Evolutionary conservation across 257 asterid genomes (phyloP).

Genomic region (Solanum virginianum): DNA sequence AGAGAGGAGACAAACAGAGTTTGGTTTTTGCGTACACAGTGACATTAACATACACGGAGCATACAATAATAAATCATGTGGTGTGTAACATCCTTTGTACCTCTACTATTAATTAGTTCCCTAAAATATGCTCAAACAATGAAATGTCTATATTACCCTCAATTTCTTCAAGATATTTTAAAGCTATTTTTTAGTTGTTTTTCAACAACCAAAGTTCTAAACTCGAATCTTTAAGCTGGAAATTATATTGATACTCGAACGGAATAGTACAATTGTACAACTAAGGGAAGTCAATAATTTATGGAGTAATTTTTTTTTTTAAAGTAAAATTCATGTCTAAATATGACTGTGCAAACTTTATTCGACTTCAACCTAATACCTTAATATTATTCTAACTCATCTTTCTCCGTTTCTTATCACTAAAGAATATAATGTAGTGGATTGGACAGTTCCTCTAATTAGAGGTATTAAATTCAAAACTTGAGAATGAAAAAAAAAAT

Average conservation of each 20-base stretch:
- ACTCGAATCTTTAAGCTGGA: background rate
- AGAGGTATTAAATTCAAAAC: too few species aligned
- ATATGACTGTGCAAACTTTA: too few species aligned
- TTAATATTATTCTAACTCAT: background rate
- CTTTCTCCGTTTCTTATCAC: too few species aligned
- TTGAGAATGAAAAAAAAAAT: too few species aligned
- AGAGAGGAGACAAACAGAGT: slow-evolving; percentile 28
- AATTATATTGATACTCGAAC: background rate
- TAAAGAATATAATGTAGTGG: too few species aligned
- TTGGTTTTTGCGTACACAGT: background rate
- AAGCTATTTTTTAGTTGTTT: background rate
- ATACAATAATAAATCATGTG: slow-evolving; percentile 5
- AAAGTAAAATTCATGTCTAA: too few species aligned
- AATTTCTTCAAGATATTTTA: background rate
- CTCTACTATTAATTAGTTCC: background rate
- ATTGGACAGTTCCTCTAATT: too few species aligned
- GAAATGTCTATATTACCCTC: background rate
- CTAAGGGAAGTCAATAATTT: background rate
- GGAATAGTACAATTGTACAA: background rate
- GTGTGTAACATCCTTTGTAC: background rate
- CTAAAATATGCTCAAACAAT: background rate
- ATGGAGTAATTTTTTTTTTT: too few species aligned
- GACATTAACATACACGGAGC: background rate
- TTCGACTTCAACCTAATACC: too few species aligned
- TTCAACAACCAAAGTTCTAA: background rate